These are phyloP conservation scores for Rhododendron mucronatum DNA, from an alignment of 148 eudicot species.

Conservation along the genomic window DNA sequence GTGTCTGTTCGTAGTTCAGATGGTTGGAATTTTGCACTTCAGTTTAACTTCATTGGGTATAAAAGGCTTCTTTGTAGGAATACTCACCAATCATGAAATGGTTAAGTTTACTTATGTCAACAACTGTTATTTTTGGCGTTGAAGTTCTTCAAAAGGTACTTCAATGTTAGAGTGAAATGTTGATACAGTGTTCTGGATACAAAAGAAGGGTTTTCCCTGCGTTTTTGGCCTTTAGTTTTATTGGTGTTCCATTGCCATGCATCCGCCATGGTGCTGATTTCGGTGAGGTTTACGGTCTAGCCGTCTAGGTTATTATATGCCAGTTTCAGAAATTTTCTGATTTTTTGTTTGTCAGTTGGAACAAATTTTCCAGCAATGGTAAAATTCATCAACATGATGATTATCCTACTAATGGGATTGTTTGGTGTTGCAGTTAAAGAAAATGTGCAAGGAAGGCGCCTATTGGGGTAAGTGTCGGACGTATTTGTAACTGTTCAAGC, in stretches of 20 bases:
- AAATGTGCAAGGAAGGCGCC: conserved; percentile 92
- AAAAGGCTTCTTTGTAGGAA: neutral
- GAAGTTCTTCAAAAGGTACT: neutral
- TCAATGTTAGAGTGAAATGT: neutral
- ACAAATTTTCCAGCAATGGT: neutral
- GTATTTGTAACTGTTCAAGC: neutral
- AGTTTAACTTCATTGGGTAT: neutral
- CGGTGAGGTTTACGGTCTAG: neutral
- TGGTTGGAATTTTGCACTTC: neutral
- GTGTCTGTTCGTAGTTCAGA: neutral
- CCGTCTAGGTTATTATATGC: neutral
- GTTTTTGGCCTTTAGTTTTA: neutral
- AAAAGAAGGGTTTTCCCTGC: neutral
- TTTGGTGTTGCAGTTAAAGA: conserved; percentile 56
- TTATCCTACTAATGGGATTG: conserved; percentile 9
- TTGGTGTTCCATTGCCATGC: neutral
- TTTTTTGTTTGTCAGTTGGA: neutral
- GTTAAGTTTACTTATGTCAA: neutral
- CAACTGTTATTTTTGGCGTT: neutral
- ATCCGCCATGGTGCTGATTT: neutral
- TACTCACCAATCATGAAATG: neutral
- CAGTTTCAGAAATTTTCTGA: neutral
- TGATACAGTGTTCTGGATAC: neutral
- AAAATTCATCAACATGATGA: neutral
- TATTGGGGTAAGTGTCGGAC: conserved; percentile 70